A percentile compares a stretch with the other conserved stretches of the same genome.
phyloP scores from a whole-genome alignment of 179 eudicot species.

The Camellia oleifera region DNA sequence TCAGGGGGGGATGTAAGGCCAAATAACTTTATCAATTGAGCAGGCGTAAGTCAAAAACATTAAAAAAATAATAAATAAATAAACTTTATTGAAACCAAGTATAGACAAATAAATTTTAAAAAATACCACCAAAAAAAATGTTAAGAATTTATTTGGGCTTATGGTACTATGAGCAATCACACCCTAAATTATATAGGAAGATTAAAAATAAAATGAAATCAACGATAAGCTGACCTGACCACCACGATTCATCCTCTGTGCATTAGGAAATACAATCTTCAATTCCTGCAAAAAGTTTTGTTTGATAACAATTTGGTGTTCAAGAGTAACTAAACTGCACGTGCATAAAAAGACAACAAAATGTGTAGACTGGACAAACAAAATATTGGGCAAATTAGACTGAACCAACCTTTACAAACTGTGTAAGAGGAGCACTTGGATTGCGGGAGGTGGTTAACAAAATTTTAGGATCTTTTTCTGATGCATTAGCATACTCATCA shows the following conservation, averaged over 20 bases:
- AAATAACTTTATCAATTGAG: no score
- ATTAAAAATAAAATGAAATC: not conserved
- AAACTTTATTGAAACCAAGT: not conserved
- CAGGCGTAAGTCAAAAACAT: no score
- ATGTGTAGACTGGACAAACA: not conserved
- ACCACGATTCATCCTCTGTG: constrained; percentile 91
- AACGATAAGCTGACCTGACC: constrained; percentile 62
- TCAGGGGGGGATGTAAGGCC: no score
- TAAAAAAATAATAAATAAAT: no score
- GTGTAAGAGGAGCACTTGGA: constrained; percentile 94
- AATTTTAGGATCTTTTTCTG: constrained; percentile 83
- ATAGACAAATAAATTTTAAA: not conserved
- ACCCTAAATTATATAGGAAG: not conserved
- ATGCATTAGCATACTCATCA: constrained; percentile 89
- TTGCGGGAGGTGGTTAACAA: constrained; percentile 86
- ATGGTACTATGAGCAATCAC: not conserved
- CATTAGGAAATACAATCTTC: constrained; percentile 86
- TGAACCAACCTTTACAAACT: constrained; percentile 75
- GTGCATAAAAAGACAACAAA: constrained; percentile 8
- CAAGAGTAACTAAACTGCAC: not conserved
- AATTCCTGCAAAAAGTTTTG: constrained; percentile 54
- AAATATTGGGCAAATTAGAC: not conserved
- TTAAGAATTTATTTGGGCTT: not conserved
- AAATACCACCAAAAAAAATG: not conserved
- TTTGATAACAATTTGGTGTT: not conserved